These are phyloP conservation scores for Microglena sp. DNA, from an alignment of 139 green algal genomes.

Conservation along the genomic window DNA sequence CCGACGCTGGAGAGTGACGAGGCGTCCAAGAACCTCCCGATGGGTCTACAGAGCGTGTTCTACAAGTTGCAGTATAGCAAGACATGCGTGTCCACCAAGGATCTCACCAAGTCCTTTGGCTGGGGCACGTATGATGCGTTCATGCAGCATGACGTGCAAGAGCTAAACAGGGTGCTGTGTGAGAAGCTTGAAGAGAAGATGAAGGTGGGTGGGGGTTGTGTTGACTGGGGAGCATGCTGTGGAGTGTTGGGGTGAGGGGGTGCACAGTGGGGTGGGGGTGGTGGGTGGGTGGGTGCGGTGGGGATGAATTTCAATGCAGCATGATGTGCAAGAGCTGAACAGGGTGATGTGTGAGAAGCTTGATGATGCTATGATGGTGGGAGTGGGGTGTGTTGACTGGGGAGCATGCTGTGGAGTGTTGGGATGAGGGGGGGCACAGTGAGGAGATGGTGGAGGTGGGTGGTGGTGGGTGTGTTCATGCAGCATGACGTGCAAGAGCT, in stretches of 20 bases:
- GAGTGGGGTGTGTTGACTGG: too few relatives aligned
- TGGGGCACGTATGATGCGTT: conserved; percentile 91
- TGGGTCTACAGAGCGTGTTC: conserved; percentile 94
- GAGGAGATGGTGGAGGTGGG: conserved; percentile 3
- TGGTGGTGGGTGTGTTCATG: conserved; percentile 58
- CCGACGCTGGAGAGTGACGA: conserved; percentile 76
- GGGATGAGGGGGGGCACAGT: neutral
- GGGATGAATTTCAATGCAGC: too few relatives aligned
- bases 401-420: too few relatives aligned
- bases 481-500: conserved; percentile 98
- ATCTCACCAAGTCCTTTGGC: conserved; percentile 93
- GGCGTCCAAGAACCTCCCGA: conserved; percentile 64
- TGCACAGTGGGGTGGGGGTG: too few relatives aligned
- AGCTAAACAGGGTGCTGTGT: conserved; percentile 91
- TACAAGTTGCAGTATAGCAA: conserved; percentile 82
- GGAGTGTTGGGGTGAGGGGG: too few relatives aligned
- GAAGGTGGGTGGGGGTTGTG: conserved; percentile 71
- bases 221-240: too few relatives aligned
- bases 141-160: conserved; percentile 98
- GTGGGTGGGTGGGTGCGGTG: too few relatives aligned
- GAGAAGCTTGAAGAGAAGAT: conserved; percentile 98
- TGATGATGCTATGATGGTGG: conserved; percentile 98
- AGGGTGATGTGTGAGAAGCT: conserved; percentile 90
- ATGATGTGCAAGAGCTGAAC: conserved; percentile 98
- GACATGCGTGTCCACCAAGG: conserved; percentile 76